These are phyloP conservation scores for Leccinum aurantiacum DNA, from an alignment of 768 basidiomycete genomes.

Conservation along the genomic window DNA sequence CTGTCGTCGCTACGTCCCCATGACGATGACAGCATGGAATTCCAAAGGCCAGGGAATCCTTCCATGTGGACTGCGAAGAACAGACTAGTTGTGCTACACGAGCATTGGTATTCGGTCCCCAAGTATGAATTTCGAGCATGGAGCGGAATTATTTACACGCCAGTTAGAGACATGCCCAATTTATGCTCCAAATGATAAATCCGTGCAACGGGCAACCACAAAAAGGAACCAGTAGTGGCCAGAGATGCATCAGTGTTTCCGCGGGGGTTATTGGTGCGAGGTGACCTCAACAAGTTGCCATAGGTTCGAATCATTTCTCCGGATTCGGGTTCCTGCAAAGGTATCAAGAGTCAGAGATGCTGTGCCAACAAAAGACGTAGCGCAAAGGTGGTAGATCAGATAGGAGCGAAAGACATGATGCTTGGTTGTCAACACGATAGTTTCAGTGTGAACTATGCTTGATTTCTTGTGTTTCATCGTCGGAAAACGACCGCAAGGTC, in stretches of 20 bases:
- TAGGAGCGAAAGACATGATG: slow-evolving; percentile 99
- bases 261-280: neutral
- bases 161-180: neutral
- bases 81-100: neutral
- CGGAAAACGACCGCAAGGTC: neutral
- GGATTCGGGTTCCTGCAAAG: slow-evolving; percentile 20
- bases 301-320: neutral
- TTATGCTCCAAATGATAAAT: neutral
- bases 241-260: neutral
- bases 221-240: neutral
- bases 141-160: neutral
- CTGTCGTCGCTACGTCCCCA: neutral
- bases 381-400: slow-evolving; percentile 59
- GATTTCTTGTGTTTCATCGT: slow-evolving; percentile 38
- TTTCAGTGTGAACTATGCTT: slow-evolving; percentile 99
- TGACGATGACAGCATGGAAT: neutral
- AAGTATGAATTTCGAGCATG: neutral
- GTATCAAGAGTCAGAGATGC: slow-evolving; percentile 7
- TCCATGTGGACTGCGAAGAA: neutral
- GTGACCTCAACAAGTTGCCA: neutral
- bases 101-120: neutral
- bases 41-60: neutral
- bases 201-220: neutral
- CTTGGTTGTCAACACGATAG: slow-evolving; percentile 74
- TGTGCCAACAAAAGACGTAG: neutral